Percentiles rank a stretch among this genome's conserved stretches.
phyloP scores from a whole-genome alignment of 2,329 filamentous ascomycete genomes.

The Knoxdaviesia proteae region DNA sequence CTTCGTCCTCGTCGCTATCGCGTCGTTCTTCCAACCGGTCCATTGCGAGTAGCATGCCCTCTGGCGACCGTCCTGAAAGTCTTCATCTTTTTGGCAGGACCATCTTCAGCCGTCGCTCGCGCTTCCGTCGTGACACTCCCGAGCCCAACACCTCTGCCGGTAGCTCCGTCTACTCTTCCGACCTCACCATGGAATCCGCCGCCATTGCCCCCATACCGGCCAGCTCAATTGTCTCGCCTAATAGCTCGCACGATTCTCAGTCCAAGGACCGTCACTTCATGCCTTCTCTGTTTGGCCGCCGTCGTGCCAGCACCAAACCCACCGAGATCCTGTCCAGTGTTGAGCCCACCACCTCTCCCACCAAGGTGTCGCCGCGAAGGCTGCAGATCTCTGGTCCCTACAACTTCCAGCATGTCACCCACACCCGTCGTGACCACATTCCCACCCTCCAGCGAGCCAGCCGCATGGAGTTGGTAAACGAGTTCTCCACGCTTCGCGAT shows the following conservation, averaged over 20 bases:
- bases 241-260: no score
- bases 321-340: neutral
- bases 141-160: slow-evolving; percentile 21
- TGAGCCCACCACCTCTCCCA: slow-evolving; percentile 5
- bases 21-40: slow-evolving; percentile 37
- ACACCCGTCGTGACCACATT: slow-evolving; percentile 29
- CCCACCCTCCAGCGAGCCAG: slow-evolving; percentile 18
- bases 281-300: slow-evolving; percentile 28
- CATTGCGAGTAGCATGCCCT: slow-evolving; percentile 27
- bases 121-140: slow-evolving; percentile 28
- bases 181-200: slow-evolving; percentile 14
- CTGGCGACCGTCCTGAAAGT: slow-evolving; percentile 35
- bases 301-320: slow-evolving; percentile 8
- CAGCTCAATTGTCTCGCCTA: no score
- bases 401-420: slow-evolving; percentile 45
- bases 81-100: slow-evolving; percentile 37
- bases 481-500: slow-evolving; percentile 20
- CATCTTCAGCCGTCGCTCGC: slow-evolving; percentile 33
- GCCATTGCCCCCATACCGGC: no score
- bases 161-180: slow-evolving; percentile 26
- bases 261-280: slow-evolving; percentile 6
- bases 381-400: slow-evolving; percentile 40
- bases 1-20: slow-evolving; percentile 23
- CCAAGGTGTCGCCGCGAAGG: slow-evolving; percentile 11
- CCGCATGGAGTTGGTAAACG: slow-evolving; percentile 20